Conservation (phyloP, 1,139 yeast species). For the Nematodospora anomalae region DNA sequence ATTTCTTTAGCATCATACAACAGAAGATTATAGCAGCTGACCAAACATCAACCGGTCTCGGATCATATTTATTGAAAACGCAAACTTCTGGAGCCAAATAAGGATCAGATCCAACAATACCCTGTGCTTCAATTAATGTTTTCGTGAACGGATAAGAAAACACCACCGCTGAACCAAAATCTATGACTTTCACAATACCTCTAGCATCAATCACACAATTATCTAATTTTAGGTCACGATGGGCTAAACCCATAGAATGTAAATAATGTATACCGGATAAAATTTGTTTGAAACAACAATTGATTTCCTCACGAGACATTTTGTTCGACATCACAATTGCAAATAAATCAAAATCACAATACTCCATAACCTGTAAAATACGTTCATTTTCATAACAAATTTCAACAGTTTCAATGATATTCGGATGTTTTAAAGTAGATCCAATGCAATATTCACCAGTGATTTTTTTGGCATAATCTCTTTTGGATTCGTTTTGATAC, state of each 20-base stretch:
- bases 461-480: constrained; percentile 90
- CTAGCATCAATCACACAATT: constrained; percentile 85
- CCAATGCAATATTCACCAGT: constrained; percentile 97
- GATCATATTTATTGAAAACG: constrained; percentile 78
- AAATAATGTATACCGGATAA: constrained; percentile 79
- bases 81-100: constrained; percentile 94
- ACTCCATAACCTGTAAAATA: constrained; percentile 91
- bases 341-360: constrained; percentile 88
- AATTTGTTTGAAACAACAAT: constrained; percentile 88
- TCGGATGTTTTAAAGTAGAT: constrained; percentile 84
- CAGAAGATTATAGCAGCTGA: constrained; percentile 89
- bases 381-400: constrained; percentile 87
- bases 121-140: constrained; percentile 77
- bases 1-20: constrained; percentile 90
- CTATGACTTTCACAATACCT: constrained; percentile 88
- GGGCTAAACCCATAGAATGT: constrained; percentile 87
- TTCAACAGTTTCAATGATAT: constrained; percentile 87
- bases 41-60: constrained; percentile 95
- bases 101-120: constrained; percentile 93
- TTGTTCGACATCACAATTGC: constrained; percentile 95
- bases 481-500: constrained; percentile 69
- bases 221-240: constrained; percentile 88
- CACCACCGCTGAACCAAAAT: constrained; percentile 93
- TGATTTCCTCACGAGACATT: constrained; percentile 82
- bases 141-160: constrained; percentile 88